Evolutionary conservation across 768 basidiomycete genomes (phyloP), one percentile per base, ranked within the genome.

Genomic region (Termitomyces sp.): DNA sequence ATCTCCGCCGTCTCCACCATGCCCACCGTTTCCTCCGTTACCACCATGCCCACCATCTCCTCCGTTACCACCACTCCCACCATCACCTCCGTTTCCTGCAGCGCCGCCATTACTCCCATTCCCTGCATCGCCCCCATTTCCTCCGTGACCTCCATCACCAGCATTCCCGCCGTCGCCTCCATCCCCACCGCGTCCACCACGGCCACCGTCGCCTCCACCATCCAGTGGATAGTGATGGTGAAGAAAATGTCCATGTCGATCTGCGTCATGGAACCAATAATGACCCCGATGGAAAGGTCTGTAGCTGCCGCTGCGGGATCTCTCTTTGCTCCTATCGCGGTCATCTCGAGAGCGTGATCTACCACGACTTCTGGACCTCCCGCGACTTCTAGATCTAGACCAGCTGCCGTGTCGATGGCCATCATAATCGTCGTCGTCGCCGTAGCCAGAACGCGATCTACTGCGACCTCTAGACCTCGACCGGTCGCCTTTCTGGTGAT

Each of bases 261-360:
- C 43, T 10, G 45, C 27, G 24, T 56, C n/a, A 32, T 49, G 24
- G 5, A n/a, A 56, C 44, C 39, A 43, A 9, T 42, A 48, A 50
- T 32, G 56, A 24, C 22, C 47, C 20, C 37, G 39, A 51, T 49
- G 20, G 5, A 30, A 36, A 26, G 47, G 56, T 26, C 49, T 34
- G 37, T 49, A 42, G 37, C 40, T 52, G 33, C 32, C 33, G 30
- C 27, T 46, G 5, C 36, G 37, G 18, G 46, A 56, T 46, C 37
- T 56, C 36, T 56, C 55, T 39, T 14, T 49, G 14, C 37, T 49
- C 18, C 18, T 48, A 16, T 49, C 48, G 36, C 18, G 24, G 50
- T 51, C 26, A 13, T 20, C 45, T 14, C 51, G 50, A 51, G 24
- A 52, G 18, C 50, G 57, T 46, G 57, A 58, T 58, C 57, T 50